A percentile compares a stretch with the other conserved stretches of the same genome.
Conservation (phyloP, 176 grass and related monocot genomes). For the Bonia amplexicaulis region DNA sequence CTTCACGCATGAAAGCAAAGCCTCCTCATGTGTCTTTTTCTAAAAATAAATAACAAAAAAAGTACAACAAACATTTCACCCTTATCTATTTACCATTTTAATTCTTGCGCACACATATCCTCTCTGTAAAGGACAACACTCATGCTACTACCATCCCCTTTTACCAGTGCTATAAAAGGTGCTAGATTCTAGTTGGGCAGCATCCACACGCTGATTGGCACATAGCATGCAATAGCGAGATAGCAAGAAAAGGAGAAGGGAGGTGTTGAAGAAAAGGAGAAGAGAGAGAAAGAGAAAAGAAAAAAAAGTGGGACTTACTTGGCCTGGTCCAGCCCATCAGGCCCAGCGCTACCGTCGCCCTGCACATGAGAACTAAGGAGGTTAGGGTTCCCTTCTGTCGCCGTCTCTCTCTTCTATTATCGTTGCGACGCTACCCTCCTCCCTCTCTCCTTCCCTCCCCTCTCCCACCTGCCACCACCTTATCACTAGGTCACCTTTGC, state of each 20-base stretch:
- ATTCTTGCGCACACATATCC: background rate
- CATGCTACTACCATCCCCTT: background rate
- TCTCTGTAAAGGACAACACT: background rate
- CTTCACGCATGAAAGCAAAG: background rate
- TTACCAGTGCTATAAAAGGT: no score
- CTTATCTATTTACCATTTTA: background rate
- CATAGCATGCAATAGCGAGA: background rate
- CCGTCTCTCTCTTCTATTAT: background rate
- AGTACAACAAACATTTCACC: background rate
- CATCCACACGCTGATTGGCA: background rate
- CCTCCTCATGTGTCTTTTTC: background rate
- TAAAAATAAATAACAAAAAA: background rate
- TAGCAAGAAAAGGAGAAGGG: background rate
- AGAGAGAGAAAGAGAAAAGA: background rate
- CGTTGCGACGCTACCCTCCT: rapidly evolving
- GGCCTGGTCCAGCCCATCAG: background rate
- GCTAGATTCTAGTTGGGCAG: no score
- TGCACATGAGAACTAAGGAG: background rate
- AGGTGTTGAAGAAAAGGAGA: background rate
- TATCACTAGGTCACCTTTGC: background rate
- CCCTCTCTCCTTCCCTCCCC: background rate
- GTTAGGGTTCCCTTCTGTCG: background rate
- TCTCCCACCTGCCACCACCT: rapidly evolving
- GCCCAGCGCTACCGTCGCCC: rapidly evolving
- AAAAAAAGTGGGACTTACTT: background rate